Percentiles rank a stretch among this genome's conserved stretches.
These are phyloP conservation scores for Aspergillus ochraceus DNA, from an alignment of 2,329 filamentous ascomycete species.

Conservation along the genomic window DNA sequence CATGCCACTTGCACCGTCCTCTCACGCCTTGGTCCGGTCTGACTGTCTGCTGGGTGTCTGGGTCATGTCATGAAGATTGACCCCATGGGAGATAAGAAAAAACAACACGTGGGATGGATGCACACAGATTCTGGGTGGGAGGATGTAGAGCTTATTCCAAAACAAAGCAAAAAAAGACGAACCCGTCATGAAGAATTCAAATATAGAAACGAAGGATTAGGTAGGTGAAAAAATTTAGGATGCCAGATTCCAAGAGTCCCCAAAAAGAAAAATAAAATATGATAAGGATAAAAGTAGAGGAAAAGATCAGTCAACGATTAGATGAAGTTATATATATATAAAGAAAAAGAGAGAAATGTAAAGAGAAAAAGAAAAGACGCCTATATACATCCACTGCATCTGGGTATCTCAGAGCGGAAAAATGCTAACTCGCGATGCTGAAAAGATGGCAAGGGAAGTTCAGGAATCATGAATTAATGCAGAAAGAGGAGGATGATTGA, in stretches of 20 bases:
- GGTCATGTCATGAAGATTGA: too few species aligned
- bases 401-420: slow-evolving; percentile 23
- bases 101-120: not conserved
- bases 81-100: too few species aligned
- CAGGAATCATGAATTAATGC: not conserved
- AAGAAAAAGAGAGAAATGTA: not conserved
- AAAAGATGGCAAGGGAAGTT: slow-evolving; percentile 1
- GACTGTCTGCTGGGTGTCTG: too few species aligned
- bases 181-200: not conserved
- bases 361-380: slow-evolving; percentile 14
- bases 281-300: not conserved
- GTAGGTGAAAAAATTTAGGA: not conserved
- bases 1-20: too few species aligned
- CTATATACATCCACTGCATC: slow-evolving; percentile 25
- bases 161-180: not conserved
- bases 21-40: too few species aligned
- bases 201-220: not conserved
- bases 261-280: not conserved
- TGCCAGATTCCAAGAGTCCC: not conserved
- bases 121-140: not conserved
- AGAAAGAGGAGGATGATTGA: not conserved
- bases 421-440: slow-evolving; percentile 11
- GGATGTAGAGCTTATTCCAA: not conserved
- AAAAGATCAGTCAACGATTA: not conserved
- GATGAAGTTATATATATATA: not conserved